These are phyloP conservation scores for Porphyra umbilicalis DNA, from an alignment of 31 red algal species.

Conservation along the genomic window DNA sequence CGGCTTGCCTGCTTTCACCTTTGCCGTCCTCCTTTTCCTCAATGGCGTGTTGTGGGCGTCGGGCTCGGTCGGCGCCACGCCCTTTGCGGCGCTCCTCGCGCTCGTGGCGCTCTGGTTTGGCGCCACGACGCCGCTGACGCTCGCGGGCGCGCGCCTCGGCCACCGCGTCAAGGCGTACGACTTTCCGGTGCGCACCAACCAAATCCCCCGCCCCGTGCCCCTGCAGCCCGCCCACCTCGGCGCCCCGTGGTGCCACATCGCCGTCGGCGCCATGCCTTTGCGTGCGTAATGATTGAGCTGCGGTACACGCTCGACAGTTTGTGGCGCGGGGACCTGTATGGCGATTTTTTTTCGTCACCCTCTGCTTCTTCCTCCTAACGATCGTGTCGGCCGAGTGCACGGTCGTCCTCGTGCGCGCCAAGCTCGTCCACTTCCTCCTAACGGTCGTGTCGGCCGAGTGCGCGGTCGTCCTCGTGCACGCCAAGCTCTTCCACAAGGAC, in stretches of 20 bases:
- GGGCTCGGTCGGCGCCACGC: constrained; percentile 74
- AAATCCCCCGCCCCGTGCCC: constrained; percentile 81
- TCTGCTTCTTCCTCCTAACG: constrained; percentile 50
- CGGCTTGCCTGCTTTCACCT: constrained; percentile 70
- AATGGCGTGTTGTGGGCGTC: constrained; percentile 85
- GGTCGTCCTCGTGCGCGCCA: constrained; percentile 70
- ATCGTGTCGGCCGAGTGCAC: constrained; percentile 77
- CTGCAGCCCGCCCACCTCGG: constrained; percentile 44
- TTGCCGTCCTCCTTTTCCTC: constrained; percentile 73
- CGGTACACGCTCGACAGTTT: constrained; percentile 73
- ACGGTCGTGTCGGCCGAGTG: too few relatives aligned
- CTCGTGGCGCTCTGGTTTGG: constrained; percentile 84
- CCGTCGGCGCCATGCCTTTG: constrained; percentile 79
- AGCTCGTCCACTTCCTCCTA: constrained; percentile 54
- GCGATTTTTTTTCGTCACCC: constrained; percentile 76
- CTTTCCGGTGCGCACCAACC: constrained; percentile 89
- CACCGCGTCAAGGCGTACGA: constrained; percentile 56
- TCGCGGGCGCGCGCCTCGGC: constrained; percentile 73
- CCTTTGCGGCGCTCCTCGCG: constrained; percentile 68
- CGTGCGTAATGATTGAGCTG: constrained; percentile 77
- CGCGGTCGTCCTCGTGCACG: constrained; percentile 77
- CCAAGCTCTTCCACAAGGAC: constrained; percentile 55
- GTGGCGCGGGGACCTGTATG: constrained; percentile 65
- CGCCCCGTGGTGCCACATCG: constrained; percentile 33
- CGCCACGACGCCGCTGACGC: constrained; percentile 73